Evolutionary conservation across 257 asterid genomes (phyloP).

Genomic region (Petrea volubilis): DNA sequence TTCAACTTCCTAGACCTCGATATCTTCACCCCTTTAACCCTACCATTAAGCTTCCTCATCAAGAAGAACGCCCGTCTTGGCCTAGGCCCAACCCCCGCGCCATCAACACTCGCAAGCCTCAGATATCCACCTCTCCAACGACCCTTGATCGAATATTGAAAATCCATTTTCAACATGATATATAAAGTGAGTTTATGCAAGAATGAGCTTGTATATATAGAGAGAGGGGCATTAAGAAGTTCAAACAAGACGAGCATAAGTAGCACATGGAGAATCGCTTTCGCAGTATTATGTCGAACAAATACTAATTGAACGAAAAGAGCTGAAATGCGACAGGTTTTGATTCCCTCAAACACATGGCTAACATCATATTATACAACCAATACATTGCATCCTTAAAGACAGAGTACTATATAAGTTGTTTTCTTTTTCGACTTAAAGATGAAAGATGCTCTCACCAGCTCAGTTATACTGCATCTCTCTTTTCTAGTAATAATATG

Average conservation of each 20-base stretch:
- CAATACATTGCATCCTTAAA: constrained; percentile 24
- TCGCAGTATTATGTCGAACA: neutral
- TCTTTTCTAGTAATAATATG: constrained; percentile 17
- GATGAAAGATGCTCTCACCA: too few species aligned
- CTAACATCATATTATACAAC: constrained; percentile 40
- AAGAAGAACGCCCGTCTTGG: neutral
- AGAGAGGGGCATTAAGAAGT: neutral
- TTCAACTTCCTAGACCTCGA: constrained; percentile 51
- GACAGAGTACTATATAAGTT: neutral
- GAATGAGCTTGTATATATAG: constrained; percentile 17
- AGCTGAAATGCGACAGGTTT: constrained; percentile 36
- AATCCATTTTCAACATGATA: neutral
- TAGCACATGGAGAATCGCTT: neutral
- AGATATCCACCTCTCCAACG: constrained; percentile 36
- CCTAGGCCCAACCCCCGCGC: constrained; percentile 29
- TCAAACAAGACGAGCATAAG: too few species aligned
- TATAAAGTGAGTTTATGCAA: neutral
- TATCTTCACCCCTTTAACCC: constrained; percentile 52
- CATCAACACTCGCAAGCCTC: constrained; percentile 38
- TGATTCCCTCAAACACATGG: constrained; percentile 52
- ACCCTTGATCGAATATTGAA: constrained; percentile 7
- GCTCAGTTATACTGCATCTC: constrained; percentile 20
- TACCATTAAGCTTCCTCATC: constrained; percentile 48
- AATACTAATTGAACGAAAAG: constrained; percentile 12
- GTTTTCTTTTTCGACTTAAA: neutral